These are phyloP conservation scores for Pestalotiopsis sp. DNA, from an alignment of 2,329 filamentous ascomycete genomes.

Conservation along the genomic window DNA sequence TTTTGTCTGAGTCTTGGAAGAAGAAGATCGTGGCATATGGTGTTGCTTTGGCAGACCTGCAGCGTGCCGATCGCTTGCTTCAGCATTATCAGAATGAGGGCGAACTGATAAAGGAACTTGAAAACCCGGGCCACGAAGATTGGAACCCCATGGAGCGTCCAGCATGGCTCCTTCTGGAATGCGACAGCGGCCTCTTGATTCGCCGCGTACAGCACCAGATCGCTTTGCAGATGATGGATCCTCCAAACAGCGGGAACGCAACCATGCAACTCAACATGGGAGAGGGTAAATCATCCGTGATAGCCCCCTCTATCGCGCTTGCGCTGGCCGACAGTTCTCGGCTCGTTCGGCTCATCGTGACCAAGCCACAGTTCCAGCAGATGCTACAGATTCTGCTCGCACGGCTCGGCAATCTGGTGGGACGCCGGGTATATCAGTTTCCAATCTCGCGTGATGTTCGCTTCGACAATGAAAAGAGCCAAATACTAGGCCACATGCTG, in stretches of 20 bases:
- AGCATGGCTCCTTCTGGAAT: conserved; percentile 64
- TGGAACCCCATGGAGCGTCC: conserved; percentile 55
- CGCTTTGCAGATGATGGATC: conserved; percentile 49
- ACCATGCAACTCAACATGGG: conserved; percentile 47
- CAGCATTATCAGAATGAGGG: conserved; percentile 18
- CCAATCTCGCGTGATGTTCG: not conserved
- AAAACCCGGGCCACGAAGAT: conserved; percentile 52
- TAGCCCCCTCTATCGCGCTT: conserved; percentile 63
- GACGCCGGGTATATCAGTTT: conserved; percentile 51
- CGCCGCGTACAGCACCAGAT: conserved; percentile 60
- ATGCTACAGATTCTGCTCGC: conserved; percentile 57
- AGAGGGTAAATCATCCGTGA: conserved; percentile 69
- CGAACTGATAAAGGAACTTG: conserved; percentile 41
- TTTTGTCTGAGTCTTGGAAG: conserved; percentile 34
- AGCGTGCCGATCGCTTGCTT: conserved; percentile 43
- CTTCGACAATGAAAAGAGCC: conserved; percentile 23
- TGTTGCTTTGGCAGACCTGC: conserved; percentile 37
- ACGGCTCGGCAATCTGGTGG: conserved; percentile 56
- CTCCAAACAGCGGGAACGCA: conserved; percentile 31
- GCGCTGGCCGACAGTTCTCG: conserved; percentile 48
- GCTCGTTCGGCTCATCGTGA: conserved; percentile 60
- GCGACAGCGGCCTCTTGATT: conserved; percentile 63
- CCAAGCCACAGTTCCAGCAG: conserved; percentile 61
- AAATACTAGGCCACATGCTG: conserved; percentile 37
- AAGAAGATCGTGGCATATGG: conserved; percentile 38